Evolutionary conservation across 331 rosid species (phyloP), one percentile per base, ranked within the genome.

Genomic region (Rosa hybrid): DNA sequence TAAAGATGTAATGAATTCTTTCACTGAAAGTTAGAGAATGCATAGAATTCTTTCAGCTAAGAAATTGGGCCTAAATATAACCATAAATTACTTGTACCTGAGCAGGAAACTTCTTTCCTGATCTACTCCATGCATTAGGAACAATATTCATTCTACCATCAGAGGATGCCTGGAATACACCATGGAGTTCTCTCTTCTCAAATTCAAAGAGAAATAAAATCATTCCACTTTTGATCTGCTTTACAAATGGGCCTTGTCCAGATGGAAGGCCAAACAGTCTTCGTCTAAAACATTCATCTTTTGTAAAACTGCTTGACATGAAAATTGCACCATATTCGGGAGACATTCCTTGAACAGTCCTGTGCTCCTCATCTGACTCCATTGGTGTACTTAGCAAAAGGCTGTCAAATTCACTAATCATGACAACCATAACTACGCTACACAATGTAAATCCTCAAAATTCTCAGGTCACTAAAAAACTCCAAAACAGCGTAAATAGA

Each of bases 271-370:
- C 92, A 78, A 89, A 81, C 81, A 92, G 63, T 77, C 71, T 78
- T 72, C 69, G 77, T 73, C 67, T 56, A 41, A 88, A 62, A 67
- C 95, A 89, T 72, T 90, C 93, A 23, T 76, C 46, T 46, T 63
- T 50, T 16, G 92, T 90, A 7, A 72, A 65, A 18, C 73, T 68
- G 67, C 86, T 92, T 7, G 97, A 84, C 90, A 90, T 89, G 88
- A 90, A 92, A 68, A 92, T 90, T 5, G 93, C 93, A 25, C 95
- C 97, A 72, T 2, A 80, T 27, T 77, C 84, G 0, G 97, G 92
- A 74, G 78, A 57, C 44, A 0, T 17, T 7, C 71, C 71, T 0
- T 18, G 1, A 60, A 25, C 18, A 45, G 11, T 23, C 5, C 5
- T 39, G 1, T 16, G 45, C 71, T 63, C 44, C 45, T 60, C 71